These are phyloP conservation scores for Selaginella tamariscina DNA, from an alignment of 75 land plant species.

Conservation along the genomic window DNA sequence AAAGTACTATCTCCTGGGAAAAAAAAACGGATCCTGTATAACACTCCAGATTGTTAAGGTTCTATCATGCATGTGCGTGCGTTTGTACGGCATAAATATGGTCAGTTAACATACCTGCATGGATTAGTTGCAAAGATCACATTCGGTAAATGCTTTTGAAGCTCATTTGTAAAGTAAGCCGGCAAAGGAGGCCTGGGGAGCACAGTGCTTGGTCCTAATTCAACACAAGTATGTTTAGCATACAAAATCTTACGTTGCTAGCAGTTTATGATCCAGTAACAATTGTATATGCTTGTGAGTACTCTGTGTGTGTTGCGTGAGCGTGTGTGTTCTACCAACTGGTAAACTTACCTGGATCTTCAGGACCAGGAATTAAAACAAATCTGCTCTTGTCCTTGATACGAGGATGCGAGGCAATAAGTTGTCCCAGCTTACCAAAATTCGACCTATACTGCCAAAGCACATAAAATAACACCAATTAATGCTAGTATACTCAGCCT, in stretches of 20 bases:
- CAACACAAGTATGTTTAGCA: too few species aligned
- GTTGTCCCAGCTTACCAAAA: constrained; percentile 71
- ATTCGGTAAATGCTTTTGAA: constrained; percentile 72
- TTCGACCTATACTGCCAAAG: constrained; percentile 36
- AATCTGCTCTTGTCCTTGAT: constrained; percentile 68
- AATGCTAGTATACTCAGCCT: background rate
- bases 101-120: constrained; percentile 58
- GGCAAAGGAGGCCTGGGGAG: constrained; percentile 83
- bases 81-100: background rate
- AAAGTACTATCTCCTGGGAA: constrained; percentile 86
- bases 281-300: too few species aligned
- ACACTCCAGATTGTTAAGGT: background rate
- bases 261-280: too few species aligned
- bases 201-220: constrained; percentile 75
- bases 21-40: constrained; percentile 69
- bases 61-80: background rate
- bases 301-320: too few species aligned
- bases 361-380: constrained; percentile 91
- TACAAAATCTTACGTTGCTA: too few species aligned
- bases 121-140: constrained; percentile 83
- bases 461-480: background rate
- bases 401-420: constrained; percentile 68
- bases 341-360: constrained; percentile 59
- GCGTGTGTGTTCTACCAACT: too few species aligned
- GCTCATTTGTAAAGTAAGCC: constrained; percentile 69